phyloP scores from a whole-genome alignment of 2,329 filamentous ascomycete genomes.

The Sporothrix phasma region DNA sequence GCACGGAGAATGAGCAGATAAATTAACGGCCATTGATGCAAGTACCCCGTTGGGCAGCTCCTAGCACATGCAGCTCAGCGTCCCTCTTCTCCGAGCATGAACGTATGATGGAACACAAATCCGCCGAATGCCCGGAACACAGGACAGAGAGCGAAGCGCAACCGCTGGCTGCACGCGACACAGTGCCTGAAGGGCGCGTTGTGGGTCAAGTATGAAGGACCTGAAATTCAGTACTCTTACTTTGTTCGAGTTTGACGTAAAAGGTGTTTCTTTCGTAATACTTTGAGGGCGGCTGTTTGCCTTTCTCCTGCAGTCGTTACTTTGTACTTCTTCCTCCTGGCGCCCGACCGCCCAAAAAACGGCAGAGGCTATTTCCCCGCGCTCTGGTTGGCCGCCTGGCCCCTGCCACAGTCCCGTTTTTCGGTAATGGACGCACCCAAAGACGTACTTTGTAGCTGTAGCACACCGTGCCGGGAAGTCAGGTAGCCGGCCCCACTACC shows the following conservation, averaged over 20 bases:
- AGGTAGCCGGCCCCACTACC: neutral
- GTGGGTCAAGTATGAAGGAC: neutral
- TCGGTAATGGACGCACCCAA: neutral
- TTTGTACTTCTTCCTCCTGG: neutral
- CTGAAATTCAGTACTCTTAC: neutral
- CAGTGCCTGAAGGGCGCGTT: neutral
- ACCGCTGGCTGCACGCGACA: neutral
- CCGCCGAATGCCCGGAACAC: no score
- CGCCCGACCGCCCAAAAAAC: neutral
- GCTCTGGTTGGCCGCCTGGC: constrained; percentile 8
- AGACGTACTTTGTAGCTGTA: neutral
- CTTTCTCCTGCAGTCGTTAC: neutral
- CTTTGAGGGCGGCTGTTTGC: no score
- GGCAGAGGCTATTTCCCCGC: neutral
- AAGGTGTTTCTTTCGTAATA: no score
- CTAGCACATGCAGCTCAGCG: neutral
- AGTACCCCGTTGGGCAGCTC: neutral
- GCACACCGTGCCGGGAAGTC: neutral
- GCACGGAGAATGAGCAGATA: neutral
- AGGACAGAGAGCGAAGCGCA: neutral
- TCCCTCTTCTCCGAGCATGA: neutral
- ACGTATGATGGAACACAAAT: neutral
- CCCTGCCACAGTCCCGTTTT: neutral
- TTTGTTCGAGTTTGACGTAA: no score
- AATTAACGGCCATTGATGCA: neutral